phyloP scores from a whole-genome alignment of 2,329 filamentous ascomycete species.

The Phialophora tarda region DNA sequence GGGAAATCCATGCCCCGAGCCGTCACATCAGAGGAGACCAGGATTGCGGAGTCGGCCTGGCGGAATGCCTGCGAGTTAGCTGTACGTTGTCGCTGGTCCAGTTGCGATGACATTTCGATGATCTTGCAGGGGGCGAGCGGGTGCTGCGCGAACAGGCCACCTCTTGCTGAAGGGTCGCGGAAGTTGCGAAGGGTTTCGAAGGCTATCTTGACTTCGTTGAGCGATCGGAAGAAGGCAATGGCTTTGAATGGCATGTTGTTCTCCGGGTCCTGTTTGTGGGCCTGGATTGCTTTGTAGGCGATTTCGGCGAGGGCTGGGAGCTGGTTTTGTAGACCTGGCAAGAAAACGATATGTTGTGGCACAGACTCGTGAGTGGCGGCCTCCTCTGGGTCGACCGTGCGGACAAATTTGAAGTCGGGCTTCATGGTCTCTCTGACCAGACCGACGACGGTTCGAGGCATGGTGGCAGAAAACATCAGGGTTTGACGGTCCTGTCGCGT shows the following conservation, averaged over 20 bases:
- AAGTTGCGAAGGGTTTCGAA: slow-evolving; percentile 63
- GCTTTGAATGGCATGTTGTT: slow-evolving; percentile 79
- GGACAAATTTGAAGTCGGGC: slow-evolving; percentile 82
- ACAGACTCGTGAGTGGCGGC: slow-evolving; percentile 81
- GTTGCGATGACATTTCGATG: slow-evolving; percentile 75
- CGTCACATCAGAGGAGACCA: slow-evolving; percentile 57
- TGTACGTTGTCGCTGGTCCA: slow-evolving; percentile 73
- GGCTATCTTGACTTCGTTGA: slow-evolving; percentile 72
- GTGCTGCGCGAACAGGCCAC: slow-evolving; percentile 67
- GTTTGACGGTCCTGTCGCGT: slow-evolving; percentile 73
- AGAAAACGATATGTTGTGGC: slow-evolving; percentile 74
- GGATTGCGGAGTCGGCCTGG: slow-evolving; percentile 52
- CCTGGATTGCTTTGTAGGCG: slow-evolving; percentile 59
- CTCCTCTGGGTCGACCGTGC: slow-evolving; percentile 84
- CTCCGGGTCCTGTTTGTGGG: slow-evolving; percentile 45
- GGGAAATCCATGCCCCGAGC: slow-evolving; percentile 60
- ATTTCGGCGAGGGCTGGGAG: slow-evolving; percentile 80
- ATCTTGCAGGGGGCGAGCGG: slow-evolving; percentile 66
- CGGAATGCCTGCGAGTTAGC: slow-evolving; percentile 75
- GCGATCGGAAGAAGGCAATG: slow-evolving; percentile 90
- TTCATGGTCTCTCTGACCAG: slow-evolving; percentile 81
- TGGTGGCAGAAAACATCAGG: slow-evolving; percentile 92
- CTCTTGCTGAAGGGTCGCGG: slow-evolving; percentile 48
- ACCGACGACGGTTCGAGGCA: slow-evolving; percentile 79
- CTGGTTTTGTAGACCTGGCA: slow-evolving; percentile 74